These are phyloP conservation scores for Sclerotiophoma versabilis DNA, from an alignment of 2,329 filamentous ascomycete species.

Conservation along the genomic window DNA sequence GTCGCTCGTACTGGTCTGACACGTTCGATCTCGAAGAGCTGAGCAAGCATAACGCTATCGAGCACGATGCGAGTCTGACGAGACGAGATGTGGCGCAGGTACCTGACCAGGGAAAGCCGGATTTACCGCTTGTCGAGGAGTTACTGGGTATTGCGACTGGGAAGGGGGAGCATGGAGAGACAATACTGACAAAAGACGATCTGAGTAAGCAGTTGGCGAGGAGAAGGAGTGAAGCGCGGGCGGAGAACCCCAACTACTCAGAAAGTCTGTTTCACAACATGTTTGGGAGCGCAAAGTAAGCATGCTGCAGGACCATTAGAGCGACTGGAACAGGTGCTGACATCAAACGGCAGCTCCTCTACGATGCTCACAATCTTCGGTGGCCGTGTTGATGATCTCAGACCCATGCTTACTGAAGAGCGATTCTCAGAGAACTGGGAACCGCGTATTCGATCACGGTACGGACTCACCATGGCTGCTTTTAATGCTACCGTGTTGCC, in stretches of 20 bases:
- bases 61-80: constrained; percentile 46
- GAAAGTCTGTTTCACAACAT: constrained; percentile 49
- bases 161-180: constrained; percentile 44
- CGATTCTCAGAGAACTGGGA: constrained; percentile 53
- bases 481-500: constrained; percentile 52
- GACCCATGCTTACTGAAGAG: constrained; percentile 52
- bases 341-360: constrained; percentile 39
- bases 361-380: constrained; percentile 55
- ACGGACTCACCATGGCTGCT: constrained; percentile 52
- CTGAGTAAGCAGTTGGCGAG: constrained; percentile 44
- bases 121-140: constrained; percentile 46
- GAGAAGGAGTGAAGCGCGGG: constrained; percentile 45
- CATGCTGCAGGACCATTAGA: neutral
- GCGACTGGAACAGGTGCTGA: neutral
- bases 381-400: constrained; percentile 48
- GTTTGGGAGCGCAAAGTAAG: constrained; percentile 52
- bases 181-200: constrained; percentile 47
- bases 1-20: constrained; percentile 25
- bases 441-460: constrained; percentile 47
- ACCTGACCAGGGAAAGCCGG: constrained; percentile 49
- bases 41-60: constrained; percentile 42
- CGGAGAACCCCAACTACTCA: constrained; percentile 46
- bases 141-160: constrained; percentile 48
- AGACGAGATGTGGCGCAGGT: constrained; percentile 42
- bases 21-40: constrained; percentile 42